Evolutionary conservation across 2,329 filamentous ascomycete genomes (phyloP), one percentile per base, ranked within the genome.

Genomic region (Acephala macrosclerotiorum): DNA sequence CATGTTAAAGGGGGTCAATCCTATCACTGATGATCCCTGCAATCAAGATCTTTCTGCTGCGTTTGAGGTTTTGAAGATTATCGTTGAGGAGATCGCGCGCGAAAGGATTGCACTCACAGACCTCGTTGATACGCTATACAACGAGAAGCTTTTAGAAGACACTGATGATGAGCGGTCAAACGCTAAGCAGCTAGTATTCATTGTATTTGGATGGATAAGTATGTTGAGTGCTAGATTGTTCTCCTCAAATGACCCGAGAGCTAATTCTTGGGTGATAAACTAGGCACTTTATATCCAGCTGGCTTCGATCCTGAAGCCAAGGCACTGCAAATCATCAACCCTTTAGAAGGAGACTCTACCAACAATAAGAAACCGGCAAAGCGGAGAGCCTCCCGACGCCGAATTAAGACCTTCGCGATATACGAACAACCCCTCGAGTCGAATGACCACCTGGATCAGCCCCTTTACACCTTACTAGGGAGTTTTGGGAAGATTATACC

Each of bases 181-280:
- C 5, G 42, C 61, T 33, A 66, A 68, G 18, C 64, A 68, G 25
- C 8, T 60, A 25, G 61, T 66, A 8, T 68, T 66, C 53, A 59
- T 59, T 5, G 51, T 20, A 3, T 2, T 66, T 22, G 64, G 64
- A 40, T 66, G 64, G 66, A 20, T 66, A 4, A 66, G 64, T 68
- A 51, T 12, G 59, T 58, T n/a, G 6, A 3, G 9, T 18, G 7
- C 40, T 25, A 33, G 14, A 55, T 14, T 26, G 45, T 33, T 33
- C 20, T 6, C 6, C 14, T 18, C 53, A 4, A 14, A 20, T 2
- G 11, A 29, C 49, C 1, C 3, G n/a, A 45, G 2, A 20, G 33
- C 59, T 55, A 33, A 53, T 29, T 6, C 25, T 36, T 20, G 3
- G 0, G 4, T 35, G 66, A 63, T 51, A 6, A 66, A 49, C 25